Base-by-base conservation (phyloP, 495 filamentous ascomycete species). In the Darksidea phi region DNA sequence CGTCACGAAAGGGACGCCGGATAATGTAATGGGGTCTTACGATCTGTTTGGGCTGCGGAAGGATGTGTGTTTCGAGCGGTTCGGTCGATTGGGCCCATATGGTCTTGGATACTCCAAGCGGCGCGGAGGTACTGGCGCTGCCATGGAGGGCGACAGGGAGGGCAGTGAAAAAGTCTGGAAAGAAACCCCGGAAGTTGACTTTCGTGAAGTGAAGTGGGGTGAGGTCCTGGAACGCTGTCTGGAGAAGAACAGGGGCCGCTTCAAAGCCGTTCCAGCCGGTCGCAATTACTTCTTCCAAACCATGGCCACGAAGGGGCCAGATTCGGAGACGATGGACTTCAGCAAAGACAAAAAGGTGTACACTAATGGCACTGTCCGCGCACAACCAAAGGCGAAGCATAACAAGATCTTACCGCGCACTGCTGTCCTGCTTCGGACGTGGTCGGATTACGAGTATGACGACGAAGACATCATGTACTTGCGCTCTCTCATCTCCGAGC, bases 31-130 rank as follows among this genome's bases (percentile, higher is more conserved):
- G 67, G 94, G 94, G 2, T 91, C 88, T 0, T 88, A 96, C 70
- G 81, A 86, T 4, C 75, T 95, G 43, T 72, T 97, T 5, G 91
- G 86, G 0, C 78, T 96, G 25, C 85, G 85, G 26, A 84, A 96
- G 58, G 88, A 95, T 70, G 81, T 97, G 51, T 98, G 94, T 76
- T 97, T 96, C 74, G 94, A 98, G 53, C 82, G 94, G 1, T 95
- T 88, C 73, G 94, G 95, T 10, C 81, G 89, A 57, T 80, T 93
- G 24, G 95, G 91, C 0, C 86, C 92, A 0, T 98, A 98, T 66
- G 94, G 94, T 0, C 83, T 88, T 52, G 94, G 94, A 15, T 97
- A 97, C 67, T 86, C 82, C 20, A 72, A 78, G 17, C 81, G 81
- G 61, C 83, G 80, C 68, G 94, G 94, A 8, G 94, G 94, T 8